Evolutionary conservation across 1,284 basidiomycete genomes (phyloP).

Genomic region (Heterobasidion parviporum): DNA sequence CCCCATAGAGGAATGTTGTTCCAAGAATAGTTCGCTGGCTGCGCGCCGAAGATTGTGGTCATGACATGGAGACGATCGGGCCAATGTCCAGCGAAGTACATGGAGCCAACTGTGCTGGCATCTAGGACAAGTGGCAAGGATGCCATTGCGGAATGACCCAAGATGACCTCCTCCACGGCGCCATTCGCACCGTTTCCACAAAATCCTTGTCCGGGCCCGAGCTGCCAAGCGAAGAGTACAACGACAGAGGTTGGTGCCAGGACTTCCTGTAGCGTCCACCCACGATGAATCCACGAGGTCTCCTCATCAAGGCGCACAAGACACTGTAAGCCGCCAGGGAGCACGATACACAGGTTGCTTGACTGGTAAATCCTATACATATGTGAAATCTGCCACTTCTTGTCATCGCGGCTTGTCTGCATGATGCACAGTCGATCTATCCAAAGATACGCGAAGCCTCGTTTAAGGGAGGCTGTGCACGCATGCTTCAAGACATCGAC

Average conservation of each 20-base stretch:
- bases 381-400: conserved; percentile 6
- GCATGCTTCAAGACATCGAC: conserved; percentile 2
- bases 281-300: conserved; percentile 12
- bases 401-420: conserved; percentile 5
- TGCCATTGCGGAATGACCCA: background rate
- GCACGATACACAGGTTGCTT: conserved; percentile 3
- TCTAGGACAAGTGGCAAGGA: background rate
- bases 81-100: background rate
- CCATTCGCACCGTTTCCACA: background rate
- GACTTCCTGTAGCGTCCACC: conserved; percentile 14
- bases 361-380: conserved; percentile 5
- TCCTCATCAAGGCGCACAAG: conserved; percentile 11
- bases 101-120: background rate
- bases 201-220: background rate
- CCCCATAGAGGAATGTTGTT: background rate
- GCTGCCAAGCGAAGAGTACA: background rate
- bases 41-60: background rate
- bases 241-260: conserved; percentile 3
- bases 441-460: conserved; percentile 7
- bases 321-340: conserved; percentile 6
- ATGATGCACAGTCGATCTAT: conserved; percentile 10
- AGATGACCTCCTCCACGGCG: background rate
- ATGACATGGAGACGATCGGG: background rate
- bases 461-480: conserved; percentile 1
- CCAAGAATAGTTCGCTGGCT: background rate